Evolutionary conservation across 768 basidiomycete genomes (phyloP), one percentile per base, ranked within the genome.

Genomic region (Calocera cornea): DNA sequence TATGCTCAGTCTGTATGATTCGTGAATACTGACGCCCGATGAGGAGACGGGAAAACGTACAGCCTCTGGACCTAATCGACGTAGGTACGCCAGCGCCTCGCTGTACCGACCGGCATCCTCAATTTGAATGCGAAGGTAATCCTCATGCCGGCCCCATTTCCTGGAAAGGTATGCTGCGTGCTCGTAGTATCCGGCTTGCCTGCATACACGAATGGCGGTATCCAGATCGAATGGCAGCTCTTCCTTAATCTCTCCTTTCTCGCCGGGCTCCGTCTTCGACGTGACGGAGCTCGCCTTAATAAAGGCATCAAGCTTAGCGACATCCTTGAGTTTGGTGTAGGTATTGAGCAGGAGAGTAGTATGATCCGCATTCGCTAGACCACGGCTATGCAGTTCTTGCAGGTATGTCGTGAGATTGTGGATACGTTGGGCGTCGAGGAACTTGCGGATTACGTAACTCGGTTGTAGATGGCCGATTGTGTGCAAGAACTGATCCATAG

Each of bases 361-460:
- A 73, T 97, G 95, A 72, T 98, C 95, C 0, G 92, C 86, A 72
- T 95, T 98, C 33, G 97, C 95, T 5, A 95, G 85, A 0, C 90
- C 89, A 0, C 87, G 81, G 1, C 90, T 82, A 74, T 99, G 97
- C 0, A 99, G 80, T 75, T 95, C 95, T 82, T 98, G 95, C 0
- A 99, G 83, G 76, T 97, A 99, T 1, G 90, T 90, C 34, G 91
- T 94, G 65, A 99, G 87, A 74, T 95, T 93, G 70, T 94, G 89
- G 66, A 97, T 97, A 1, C 95, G 82, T 74, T 98, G 97, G 0
- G 95, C 93, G 71, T 97, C 97, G 40, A 99, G 85, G 77, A 94
- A 98, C 95, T 97, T 99, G 71, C 97, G 86, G 64, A 98, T 93
- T 36, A 98, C 94, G 77, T 97, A 97, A 74, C 94, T 97, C 0